Base-by-base conservation (phyloP, 306 rosid genomes). In the Fragaria ananassa region DNA sequence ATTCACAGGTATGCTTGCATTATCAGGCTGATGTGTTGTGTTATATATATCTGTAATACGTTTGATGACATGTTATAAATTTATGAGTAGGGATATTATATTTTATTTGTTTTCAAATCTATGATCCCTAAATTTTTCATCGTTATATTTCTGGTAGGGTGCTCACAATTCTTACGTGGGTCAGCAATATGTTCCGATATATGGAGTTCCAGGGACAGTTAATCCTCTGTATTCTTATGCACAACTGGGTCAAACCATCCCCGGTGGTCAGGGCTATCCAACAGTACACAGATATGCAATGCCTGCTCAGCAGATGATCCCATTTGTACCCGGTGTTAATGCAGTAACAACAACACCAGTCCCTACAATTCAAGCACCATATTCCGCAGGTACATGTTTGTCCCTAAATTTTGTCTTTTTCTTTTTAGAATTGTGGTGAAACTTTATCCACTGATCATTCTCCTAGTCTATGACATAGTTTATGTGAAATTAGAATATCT, bases 171-270 rank as follows among this genome's bases (percentile, higher is more conserved):
- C 96, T 44, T 91, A 90, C 70, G 54, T 71, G 56, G 96, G 94
- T 74, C 98, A 93, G 77, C 98, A 91, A 70, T 94, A 88, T 84
- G 83, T 91, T 81, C 98, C 85, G 86, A 86, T 90, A 72, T 90
- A 90, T 85, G 98, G 98, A 64, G 88, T 89, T 76, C 97, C 96
- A 61, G 96, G 96, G 75, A 72, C 91, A 50, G 84, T 82, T 54
- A 91, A 88, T 77, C 58, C 91, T 54, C 10, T 89, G 47, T 89
- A 91, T 84, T 93, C 97, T 71, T 91, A 94, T 86, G 96, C 93
- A 74, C 98, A 88, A 77, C 21, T 91, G 80, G 87, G 97, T 81
- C 97, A 88, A 80, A 81, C 93, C 66, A 83, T 88, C 83, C 91
- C 91, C 12, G 81, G 96, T 74, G 89, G 91, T 84, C 96, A 88